Evolutionary conservation across 23 red algal genomes (phyloP), one percentile per base, ranked within the genome.

Genomic region (Pyropia haitanensis): DNA sequence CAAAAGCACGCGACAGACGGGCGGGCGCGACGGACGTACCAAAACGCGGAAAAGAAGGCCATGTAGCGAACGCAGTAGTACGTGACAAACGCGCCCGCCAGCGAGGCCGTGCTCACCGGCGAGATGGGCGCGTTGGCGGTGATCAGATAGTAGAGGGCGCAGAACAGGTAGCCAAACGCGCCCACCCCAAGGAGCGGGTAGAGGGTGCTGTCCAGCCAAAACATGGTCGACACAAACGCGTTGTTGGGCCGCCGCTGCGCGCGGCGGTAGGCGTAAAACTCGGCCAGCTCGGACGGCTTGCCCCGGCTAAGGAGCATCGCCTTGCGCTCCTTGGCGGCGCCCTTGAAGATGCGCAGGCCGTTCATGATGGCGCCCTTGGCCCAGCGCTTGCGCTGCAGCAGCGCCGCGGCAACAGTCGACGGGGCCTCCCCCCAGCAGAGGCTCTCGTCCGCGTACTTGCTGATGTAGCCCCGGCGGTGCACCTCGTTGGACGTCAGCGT

Each of bases 341-440:
- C 63, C 16, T 63, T 52, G 16, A 86, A 75, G 46, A 86, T 86
- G 31, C 70, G 75, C 50, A 86, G 75, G 2, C 81, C 81, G 25
- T 86, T 86, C 81, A 86, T 86, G 8, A 86, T 58, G 5, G 81
- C 81, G 23, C 81, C 81, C 30, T 86, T 86, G 8, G 81, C 81
- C 81, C 81, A 86, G 13, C 81, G 70, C 63, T 86, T 70, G 20
- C 81, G 66, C 64, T 86, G 81, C 18, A 86, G 32, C 71, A 86
- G 75, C 12, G 81, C 81, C 17, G 81, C 81, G 18, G 81, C 81
- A 7, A 86, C 81, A 23, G 81, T 76, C 21, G 76, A 70, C 17
- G 81, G 81, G 6, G 81, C 81, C 27, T 86, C 70, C 5, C 81
- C 81, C 70, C 70, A 86, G 10, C 69, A 70, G 49, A 86, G 53